Evolutionary conservation across 352 stramenopile genomes (phyloP).

Genomic region (Phytopythium vexans): DNA sequence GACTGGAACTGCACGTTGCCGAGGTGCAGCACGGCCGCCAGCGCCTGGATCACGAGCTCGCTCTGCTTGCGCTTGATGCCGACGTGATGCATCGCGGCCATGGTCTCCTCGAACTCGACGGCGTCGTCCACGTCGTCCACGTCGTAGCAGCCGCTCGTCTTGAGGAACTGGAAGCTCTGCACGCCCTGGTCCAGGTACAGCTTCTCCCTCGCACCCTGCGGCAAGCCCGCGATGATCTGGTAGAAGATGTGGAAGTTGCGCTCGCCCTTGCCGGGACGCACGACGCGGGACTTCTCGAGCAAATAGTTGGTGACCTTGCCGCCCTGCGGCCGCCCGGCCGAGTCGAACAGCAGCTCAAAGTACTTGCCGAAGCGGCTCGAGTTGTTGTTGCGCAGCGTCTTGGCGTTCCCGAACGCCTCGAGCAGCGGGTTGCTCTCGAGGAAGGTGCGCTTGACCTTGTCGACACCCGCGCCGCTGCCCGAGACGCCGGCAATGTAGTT

Average conservation of each 20-base stretch:
- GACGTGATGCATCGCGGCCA: conserved; percentile 86
- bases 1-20: conserved; percentile 74
- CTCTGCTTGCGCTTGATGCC: conserved; percentile 89
- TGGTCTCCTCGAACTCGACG: conserved; percentile 84
- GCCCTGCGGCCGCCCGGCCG: conserved; percentile 67
- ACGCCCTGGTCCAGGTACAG: conserved; percentile 67
- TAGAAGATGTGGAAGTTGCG: conserved; percentile 97
- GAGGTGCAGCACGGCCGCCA: conserved; percentile 76
- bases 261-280: conserved; percentile 83
- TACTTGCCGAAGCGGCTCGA: conserved; percentile 95
- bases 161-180: conserved; percentile 87
- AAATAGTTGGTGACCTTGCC: conserved; percentile 92
- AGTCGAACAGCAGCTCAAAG: conserved; percentile 94
- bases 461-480: conserved; percentile 69
- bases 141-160: conserved; percentile 82
- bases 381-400: conserved; percentile 95
- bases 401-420: conserved; percentile 96
- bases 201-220: conserved; percentile 53
- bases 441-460: conserved; percentile 89
- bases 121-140: conserved; percentile 92
- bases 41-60: conserved; percentile 82
- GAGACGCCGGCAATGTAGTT: conserved; percentile 88
- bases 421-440: conserved; percentile 94
- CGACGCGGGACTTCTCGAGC: conserved; percentile 90
- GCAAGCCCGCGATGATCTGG: conserved; percentile 80